A percentile compares a stretch with the other conserved stretches of the same genome.
Conservation (phyloP, 1,284 basidiomycete genomes). For the Trametes pubescens region DNA sequence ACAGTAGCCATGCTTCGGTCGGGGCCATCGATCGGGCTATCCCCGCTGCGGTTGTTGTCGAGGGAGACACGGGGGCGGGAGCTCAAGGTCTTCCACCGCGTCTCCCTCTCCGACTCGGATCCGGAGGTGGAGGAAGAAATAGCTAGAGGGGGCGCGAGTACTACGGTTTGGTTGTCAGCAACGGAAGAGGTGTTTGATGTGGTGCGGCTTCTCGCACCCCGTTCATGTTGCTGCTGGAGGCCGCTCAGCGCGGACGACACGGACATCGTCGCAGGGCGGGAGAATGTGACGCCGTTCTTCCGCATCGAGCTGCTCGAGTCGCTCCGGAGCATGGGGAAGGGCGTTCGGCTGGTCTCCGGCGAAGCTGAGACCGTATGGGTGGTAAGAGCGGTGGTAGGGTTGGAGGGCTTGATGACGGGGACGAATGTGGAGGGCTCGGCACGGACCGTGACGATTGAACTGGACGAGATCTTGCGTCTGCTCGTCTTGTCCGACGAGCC, state of each 20-base stretch:
- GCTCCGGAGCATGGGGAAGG: conserved; percentile 53
- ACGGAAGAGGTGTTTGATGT: conserved; percentile 44
- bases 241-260: conserved; percentile 59
- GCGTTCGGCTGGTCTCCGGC: conserved; percentile 43
- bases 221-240: conserved; percentile 60
- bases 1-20: conserved; percentile 47
- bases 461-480: conserved; percentile 56
- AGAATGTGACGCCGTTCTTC: conserved; percentile 62
- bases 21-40: conserved; percentile 37
- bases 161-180: conserved; percentile 37
- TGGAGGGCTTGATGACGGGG: conserved; percentile 58
- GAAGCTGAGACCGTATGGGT: conserved; percentile 65
- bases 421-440: conserved; percentile 46
- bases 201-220: conserved; percentile 50
- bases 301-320: conserved; percentile 52
- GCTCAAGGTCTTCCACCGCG: conserved; percentile 52
- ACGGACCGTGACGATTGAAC: conserved; percentile 63
- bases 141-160: conserved; percentile 30
- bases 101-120: conserved; percentile 62
- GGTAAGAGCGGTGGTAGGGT: conserved; percentile 75
- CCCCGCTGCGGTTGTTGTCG: conserved; percentile 49
- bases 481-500: conserved; percentile 43
- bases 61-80: conserved; percentile 55
- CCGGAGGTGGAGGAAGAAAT: conserved; percentile 52
- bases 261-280: conserved; percentile 61